Base-by-base conservation (phyloP, 1,139 yeast genomes). In the Meyerozyma athensensis region DNA sequence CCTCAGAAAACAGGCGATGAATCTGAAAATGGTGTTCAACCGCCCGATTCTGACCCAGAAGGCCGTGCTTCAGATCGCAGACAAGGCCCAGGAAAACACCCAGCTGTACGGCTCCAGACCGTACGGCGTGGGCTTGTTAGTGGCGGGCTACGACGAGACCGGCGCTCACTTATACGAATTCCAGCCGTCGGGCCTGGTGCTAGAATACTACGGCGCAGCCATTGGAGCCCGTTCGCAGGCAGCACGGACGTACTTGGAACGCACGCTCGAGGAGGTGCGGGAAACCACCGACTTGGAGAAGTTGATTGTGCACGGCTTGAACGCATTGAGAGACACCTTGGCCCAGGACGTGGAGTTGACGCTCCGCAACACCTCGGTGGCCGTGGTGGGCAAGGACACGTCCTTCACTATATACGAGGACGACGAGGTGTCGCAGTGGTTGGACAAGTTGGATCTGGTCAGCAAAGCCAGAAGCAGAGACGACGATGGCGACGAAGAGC, bases 211-310 rank as follows among this genome's bases (percentile, higher is more conserved):
- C 49, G 98, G 96, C 30, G 84, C 97, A 8, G 96, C 98, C 32
- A 89, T 92, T 56, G 99, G 99, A 36, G 98, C 99, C 12, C 78
- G 99, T 57, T 89, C 97, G 2, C 99, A 92, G 65, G 97, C 97
- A 35, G 97, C 97, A 12, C 78, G 96, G 65, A 92, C 99, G 2
- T 92, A 89, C 54, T 68, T 94, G 57, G 98, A 92, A 62, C 80
- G 96, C 58, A 81, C 82, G 45, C 73, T 81, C 56, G 89, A 85
- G 24, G 68, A 71, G 30, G 85, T 86, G 51, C 69, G 79, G 26
- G 65, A 67, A 38, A 67, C 73, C 26, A 76, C 82, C 7, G 60
- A 76, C 9, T 69, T 81, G 38, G 95, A 87, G 50, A 80, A 84
- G 50, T 76, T 92, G 54, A 80, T 92, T 45, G 79, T 83, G 36